Conservation (phyloP, 768 basidiomycete species). For the Leccinum variicolor region DNA sequence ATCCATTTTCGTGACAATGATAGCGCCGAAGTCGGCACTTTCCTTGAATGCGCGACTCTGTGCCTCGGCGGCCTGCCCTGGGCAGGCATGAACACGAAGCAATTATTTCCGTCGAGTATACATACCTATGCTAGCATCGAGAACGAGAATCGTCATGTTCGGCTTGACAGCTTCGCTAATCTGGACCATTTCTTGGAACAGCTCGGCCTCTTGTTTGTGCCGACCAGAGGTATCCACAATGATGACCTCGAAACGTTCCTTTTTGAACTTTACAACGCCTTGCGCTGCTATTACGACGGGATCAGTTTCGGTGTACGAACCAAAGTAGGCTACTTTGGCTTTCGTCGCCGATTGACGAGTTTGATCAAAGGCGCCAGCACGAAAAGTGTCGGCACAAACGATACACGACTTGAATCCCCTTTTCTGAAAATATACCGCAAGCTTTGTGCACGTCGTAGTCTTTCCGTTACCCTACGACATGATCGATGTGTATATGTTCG, state of each 20-base stretch:
- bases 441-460: constrained; percentile 98
- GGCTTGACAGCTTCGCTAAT: constrained; percentile 93
- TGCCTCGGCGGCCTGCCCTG: constrained; percentile 96
- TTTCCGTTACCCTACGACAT: constrained; percentile 85
- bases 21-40: constrained; percentile 95
- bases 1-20: constrained; percentile 99
- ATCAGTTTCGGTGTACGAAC: constrained; percentile 98
- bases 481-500: neutral
- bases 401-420: constrained; percentile 96
- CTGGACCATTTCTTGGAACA: constrained; percentile 98
- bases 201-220: constrained; percentile 94
- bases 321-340: constrained; percentile 98
- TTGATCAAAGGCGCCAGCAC: constrained; percentile 99
- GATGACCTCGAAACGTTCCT: constrained; percentile 97
- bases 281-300: constrained; percentile 93
- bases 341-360: constrained; percentile 98
- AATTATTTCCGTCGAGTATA: neutral
- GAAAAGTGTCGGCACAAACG: constrained; percentile 98
- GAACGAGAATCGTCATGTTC: constrained; percentile 91
- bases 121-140: constrained; percentile 94
- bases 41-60: constrained; percentile 98
- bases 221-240: constrained; percentile 98
- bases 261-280: constrained; percentile 96
- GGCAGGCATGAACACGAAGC: neutral
- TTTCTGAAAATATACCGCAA: constrained; percentile 96